Percentiles rank a stretch among this genome's conserved stretches.
These are phyloP conservation scores for Neurospora sp. DNA, from an alignment of 495 filamentous ascomycete genomes.

Conservation along the genomic window DNA sequence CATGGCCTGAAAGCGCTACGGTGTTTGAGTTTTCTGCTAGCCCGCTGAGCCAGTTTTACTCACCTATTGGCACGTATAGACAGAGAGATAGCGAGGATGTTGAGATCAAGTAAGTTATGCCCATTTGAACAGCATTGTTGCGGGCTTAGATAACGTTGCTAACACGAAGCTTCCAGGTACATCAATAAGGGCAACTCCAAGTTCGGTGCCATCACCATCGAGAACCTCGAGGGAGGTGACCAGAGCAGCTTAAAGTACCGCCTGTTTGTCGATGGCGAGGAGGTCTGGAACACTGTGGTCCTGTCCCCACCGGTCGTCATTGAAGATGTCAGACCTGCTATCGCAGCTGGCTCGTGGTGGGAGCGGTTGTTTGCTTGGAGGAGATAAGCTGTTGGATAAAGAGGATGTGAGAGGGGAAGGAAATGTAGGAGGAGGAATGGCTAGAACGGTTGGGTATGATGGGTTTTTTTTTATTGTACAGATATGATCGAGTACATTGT, in stretches of 20 bases:
- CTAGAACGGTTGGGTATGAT: background rate
- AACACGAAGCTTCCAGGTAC: constrained; percentile 41
- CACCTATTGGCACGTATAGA: constrained; percentile 72
- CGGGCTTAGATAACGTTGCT: background rate
- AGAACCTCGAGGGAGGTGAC: constrained; percentile 45
- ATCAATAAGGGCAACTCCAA: constrained; percentile 82
- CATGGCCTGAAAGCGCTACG: constrained; percentile 47
- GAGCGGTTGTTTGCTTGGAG: constrained; percentile 17
- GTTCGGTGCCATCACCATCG: constrained; percentile 81
- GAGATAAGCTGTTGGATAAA: background rate
- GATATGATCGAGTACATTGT: background rate
- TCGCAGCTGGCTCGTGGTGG: constrained; percentile 25
- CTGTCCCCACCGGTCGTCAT: constrained; percentile 34
- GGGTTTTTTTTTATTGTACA: background rate
- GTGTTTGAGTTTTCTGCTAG: constrained; percentile 84
- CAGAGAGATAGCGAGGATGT: constrained; percentile 73
- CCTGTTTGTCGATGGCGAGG: constrained; percentile 70
- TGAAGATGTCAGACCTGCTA: constrained; percentile 7
- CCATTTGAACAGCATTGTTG: background rate
- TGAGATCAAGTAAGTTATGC: constrained; percentile 53
- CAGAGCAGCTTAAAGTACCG: constrained; percentile 65
- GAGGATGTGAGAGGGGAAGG: background rate
- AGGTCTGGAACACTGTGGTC: constrained; percentile 61
- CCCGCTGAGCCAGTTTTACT: constrained; percentile 85
- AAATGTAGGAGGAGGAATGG: background rate